Conservation (phyloP, 2,329 filamentous ascomycete species). For the Fusarium sp. region DNA sequence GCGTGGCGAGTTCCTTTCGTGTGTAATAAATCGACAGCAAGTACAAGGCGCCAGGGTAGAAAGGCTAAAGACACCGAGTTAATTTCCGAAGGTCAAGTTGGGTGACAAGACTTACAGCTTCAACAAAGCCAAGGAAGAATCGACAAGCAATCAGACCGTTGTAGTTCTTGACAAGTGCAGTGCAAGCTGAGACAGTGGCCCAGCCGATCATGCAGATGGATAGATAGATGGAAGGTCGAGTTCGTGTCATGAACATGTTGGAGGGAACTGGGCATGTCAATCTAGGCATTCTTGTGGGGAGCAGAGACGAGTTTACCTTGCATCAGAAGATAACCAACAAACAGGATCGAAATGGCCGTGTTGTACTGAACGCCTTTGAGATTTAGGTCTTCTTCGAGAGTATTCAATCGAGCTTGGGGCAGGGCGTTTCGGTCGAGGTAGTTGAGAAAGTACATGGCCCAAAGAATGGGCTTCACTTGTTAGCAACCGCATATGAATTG, state of each 20-base stretch:
- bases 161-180: conserved; percentile 7
- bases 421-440: conserved; percentile 43
- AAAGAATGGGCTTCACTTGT: conserved; percentile 32
- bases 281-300: neutral
- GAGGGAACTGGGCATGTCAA: conserved; percentile 7
- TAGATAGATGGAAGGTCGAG: conserved; percentile 18
- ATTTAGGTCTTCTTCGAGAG: conserved; percentile 34
- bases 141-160: conserved; percentile 17
- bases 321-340: conserved; percentile 35
- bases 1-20: conserved; percentile 25
- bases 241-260: conserved; percentile 30
- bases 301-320: conserved; percentile 7
- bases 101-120: conserved; percentile 8
- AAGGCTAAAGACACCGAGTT: conserved; percentile 3
- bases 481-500: neutral
- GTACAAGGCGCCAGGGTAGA: conserved; percentile 24
- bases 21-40: conserved; percentile 29
- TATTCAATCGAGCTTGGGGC: conserved; percentile 38
- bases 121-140: conserved; percentile 26
- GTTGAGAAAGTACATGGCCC: conserved; percentile 43
- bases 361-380: conserved; percentile 39
- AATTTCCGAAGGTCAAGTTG: conserved; percentile 44
- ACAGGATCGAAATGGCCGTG: conserved; percentile 38
- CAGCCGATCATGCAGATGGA: conserved; percentile 24
- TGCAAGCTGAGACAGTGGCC: conserved; percentile 20